Evolutionary conservation across 805 yeast genomes (phyloP), one percentile per base, ranked within the genome.

Genomic region (Nakazawaea wickerhamii): DNA sequence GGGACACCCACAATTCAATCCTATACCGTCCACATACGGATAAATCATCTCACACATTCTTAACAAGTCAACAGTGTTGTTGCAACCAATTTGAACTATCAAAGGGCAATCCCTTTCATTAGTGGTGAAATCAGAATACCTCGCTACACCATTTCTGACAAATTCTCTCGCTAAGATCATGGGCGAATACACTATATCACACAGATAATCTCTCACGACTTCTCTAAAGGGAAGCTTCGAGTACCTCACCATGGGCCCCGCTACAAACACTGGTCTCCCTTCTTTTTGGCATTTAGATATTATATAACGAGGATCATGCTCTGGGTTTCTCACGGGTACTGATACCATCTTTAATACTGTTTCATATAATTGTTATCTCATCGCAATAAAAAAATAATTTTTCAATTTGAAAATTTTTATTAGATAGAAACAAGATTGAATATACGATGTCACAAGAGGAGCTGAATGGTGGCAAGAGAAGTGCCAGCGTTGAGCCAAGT

Each of bases 241-340:
- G 67, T 93, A 93, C 40, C 99, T 68, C 1, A 93, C 99, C 99
- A 93, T 93, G 4, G 99, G 99, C 0, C 98, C 99, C 1, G 86
- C 81, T 9, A 84, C 71, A 33, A 71, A 73, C 1, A 75, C 87
- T 0, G 83, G 81, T 46, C 82, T 61, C 4, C 67, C 66, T 46
- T 71, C 75, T 2, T 51, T 41, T 49, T 62, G 58, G 55, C 82
- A 65, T 44, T 70, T 61, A 41, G 66, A 62, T 9, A 80, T 67
- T 13, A 80, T 73, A 32, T 65, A 58, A 15, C 79, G 52, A 11
- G 85, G 84, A 50, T 75, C 74, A 58, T 75, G 71, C 25, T 64
- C 56, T 14, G 72, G 67, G 36, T 65, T 58, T 46, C 80, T 61
- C 26, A 51, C 34, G 8, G 52, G 50, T 11, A 56, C 25, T 4